Base-by-base conservation (phyloP, 139 green algal species). In the Chlamydomonas sp. region DNA sequence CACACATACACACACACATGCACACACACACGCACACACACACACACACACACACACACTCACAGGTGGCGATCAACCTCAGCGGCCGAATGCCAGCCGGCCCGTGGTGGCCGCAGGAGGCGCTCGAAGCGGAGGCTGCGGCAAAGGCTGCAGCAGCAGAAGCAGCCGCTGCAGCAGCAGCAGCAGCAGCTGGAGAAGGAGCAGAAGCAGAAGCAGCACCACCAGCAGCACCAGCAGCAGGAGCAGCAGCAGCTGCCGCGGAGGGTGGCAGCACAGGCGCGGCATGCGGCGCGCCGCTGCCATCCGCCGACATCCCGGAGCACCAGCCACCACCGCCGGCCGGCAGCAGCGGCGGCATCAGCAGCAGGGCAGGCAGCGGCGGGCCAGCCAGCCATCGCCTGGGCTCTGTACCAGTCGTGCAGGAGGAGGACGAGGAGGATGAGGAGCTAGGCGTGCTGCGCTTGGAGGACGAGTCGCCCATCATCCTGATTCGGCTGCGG, bases 401-500 rank as follows among this genome's bases (percentile, higher is more conserved):
- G 43, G 43, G 43, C 43, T 54, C 43, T 16, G 43, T 26, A 16
- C 13, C 54, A 10, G 54, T 22, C 8, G 34, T 8, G 8, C 29
- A 28, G 20, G 60, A 47, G 60, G 60, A 67, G 8, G 22, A 54
- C 43, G 43, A 16, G 43, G 43, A 54, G 16, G 43, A 54, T 54
- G 43, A n/a, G 10, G 22, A 37, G 20, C 28, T 67, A 16, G n/a
- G 22, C 34, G 54, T 20, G n/a, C 8, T 64, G 54, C 22, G 8
- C 8, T 39, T 67, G 60, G 60, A 38, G 34, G 60, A 67, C 8
- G 60, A 67, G 60, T 5, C 26, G 5, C 60, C 60, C 29, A 28
- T 67, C 29, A 48, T 48, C 10, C 31, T 67, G 26, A 64, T 20
- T 36, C 22, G 26, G 10, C 54, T 64, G 54, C 26, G 54, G 24